Evolutionary conservation across 2,329 filamentous ascomycete species (phyloP).

Genomic region (Penicillium paneum): DNA sequence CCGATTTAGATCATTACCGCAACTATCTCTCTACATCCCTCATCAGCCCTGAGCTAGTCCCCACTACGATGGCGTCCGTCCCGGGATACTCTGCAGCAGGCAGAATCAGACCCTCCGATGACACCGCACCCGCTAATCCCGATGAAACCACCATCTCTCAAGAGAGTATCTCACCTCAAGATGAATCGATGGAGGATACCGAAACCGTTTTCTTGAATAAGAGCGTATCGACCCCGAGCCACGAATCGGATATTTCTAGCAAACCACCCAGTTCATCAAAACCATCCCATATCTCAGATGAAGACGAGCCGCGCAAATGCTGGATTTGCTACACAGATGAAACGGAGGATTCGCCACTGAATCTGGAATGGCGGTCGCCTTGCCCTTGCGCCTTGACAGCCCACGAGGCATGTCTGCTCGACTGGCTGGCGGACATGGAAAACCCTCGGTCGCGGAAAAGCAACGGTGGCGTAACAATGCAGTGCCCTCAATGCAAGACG

Average conservation of each 20-base stretch:
- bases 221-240: conserved; percentile 12
- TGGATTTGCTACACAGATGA: conserved; percentile 69
- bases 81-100: conserved; percentile 30
- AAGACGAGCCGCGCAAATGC: conserved; percentile 52
- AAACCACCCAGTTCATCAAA: conserved; percentile 17
- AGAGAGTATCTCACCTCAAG: conserved; percentile 9
- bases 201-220: conserved; percentile 34
- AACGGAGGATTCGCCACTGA: conserved; percentile 58
- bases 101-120: conserved; percentile 29
- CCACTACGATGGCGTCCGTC: conserved; percentile 35
- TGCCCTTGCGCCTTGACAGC: conserved; percentile 88
- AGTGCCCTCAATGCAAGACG: conserved; percentile 86
- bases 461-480: conserved; percentile 58
- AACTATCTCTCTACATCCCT: neutral
- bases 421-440: conserved; percentile 92
- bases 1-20: neutral
- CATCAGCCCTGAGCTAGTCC: neutral
- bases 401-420: conserved; percentile 83
- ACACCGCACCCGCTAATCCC: conserved; percentile 14
- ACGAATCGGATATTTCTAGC: conserved; percentile 15
- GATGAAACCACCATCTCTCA: conserved; percentile 12
- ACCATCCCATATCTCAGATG: conserved; percentile 13
- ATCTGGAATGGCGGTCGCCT: conserved; percentile 74
- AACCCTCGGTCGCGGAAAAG: conserved; percentile 52
- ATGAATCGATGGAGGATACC: conserved; percentile 21